phyloP scores from a whole-genome alignment of 495 filamentous ascomycete species.

The Bombardia bombarda region DNA sequence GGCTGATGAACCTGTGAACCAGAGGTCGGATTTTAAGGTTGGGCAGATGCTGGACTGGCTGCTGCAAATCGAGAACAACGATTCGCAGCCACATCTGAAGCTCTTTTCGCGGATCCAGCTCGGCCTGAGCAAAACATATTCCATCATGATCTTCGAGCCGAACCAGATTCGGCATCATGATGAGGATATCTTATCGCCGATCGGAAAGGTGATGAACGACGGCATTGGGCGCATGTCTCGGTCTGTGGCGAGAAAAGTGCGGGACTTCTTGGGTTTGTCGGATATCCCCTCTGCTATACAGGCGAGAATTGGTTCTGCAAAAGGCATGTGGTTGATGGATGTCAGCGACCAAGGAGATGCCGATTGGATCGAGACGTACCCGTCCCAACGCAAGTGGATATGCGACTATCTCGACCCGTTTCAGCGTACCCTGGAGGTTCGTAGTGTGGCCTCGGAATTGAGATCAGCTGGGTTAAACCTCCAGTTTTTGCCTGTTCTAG shows the following conservation, averaged over 20 bases:
- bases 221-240: slow-evolving; percentile 68
- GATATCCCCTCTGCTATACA: slow-evolving; percentile 69
- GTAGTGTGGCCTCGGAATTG: slow-evolving; percentile 52
- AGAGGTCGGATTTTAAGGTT: slow-evolving; percentile 19
- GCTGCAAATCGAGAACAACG: slow-evolving; percentile 29
- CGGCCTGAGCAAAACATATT: slow-evolving; percentile 36
- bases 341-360: slow-evolving; percentile 31
- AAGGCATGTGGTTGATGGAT: slow-evolving; percentile 84
- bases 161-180: slow-evolving; percentile 27
- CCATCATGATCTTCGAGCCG: slow-evolving; percentile 25
- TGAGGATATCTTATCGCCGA: slow-evolving; percentile 28
- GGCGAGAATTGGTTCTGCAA: slow-evolving; percentile 73
- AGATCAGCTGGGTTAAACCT: slow-evolving; percentile 61
- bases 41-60: slow-evolving; percentile 37
- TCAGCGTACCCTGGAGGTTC: slow-evolving; percentile 64
- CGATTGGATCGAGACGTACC: slow-evolving; percentile 69
- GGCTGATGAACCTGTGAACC: slow-evolving; percentile 9
- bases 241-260: slow-evolving; percentile 51
- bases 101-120: slow-evolving; percentile 36
- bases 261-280: slow-evolving; percentile 48
- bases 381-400: slow-evolving; percentile 74
- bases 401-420: slow-evolving; percentile 45
- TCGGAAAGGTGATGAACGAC: slow-evolving; percentile 64
- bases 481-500: slow-evolving; percentile 71
- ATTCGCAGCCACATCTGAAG: slow-evolving; percentile 26